Evolutionary conservation across 2,329 filamentous ascomycete species (phyloP).

Genomic region (Botrytis cinerea): DNA sequence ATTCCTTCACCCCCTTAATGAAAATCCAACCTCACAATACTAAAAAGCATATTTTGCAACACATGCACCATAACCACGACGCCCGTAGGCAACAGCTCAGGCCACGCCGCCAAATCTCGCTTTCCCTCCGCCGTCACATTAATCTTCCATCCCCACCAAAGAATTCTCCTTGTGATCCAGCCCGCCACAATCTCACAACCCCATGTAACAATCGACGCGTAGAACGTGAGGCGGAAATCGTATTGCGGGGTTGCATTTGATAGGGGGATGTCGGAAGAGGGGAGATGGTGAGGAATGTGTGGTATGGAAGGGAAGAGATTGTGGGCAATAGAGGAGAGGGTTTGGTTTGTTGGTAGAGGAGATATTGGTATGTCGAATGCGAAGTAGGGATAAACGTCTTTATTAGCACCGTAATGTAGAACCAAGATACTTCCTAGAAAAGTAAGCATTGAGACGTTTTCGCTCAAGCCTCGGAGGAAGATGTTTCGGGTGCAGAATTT

Average conservation of each 20-base stretch:
- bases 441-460: slow-evolving; percentile 68
- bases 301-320: background rate
- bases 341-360: slow-evolving; percentile 11
- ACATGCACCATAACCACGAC: slow-evolving; percentile 68
- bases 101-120: slow-evolving; percentile 65
- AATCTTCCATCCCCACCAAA: slow-evolving; percentile 59
- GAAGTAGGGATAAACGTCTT: slow-evolving; percentile 70
- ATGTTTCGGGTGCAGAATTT: slow-evolving; percentile 67
- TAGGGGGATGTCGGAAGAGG: slow-evolving; percentile 20
- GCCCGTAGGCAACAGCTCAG: slow-evolving; percentile 65
- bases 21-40: slow-evolving; percentile 66
- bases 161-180: slow-evolving; percentile 58
- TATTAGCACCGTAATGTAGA: slow-evolving; percentile 66
- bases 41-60: slow-evolving; percentile 72
- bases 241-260: slow-evolving; percentile 48
- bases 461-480: slow-evolving; percentile 66
- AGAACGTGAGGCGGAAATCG: slow-evolving; percentile 64
- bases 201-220: slow-evolving; percentile 65
- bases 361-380: slow-evolving; percentile 54
- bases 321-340: slow-evolving; percentile 6
- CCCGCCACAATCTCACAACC: slow-evolving; percentile 65
- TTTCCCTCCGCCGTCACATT: slow-evolving; percentile 66
- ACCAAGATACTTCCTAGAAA: slow-evolving; percentile 67
- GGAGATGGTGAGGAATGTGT: background rate
- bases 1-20: slow-evolving; percentile 30